Conservation (phyloP, 2,329 filamentous ascomycete genomes). For the Nannizziopsis arthrosporioides region DNA sequence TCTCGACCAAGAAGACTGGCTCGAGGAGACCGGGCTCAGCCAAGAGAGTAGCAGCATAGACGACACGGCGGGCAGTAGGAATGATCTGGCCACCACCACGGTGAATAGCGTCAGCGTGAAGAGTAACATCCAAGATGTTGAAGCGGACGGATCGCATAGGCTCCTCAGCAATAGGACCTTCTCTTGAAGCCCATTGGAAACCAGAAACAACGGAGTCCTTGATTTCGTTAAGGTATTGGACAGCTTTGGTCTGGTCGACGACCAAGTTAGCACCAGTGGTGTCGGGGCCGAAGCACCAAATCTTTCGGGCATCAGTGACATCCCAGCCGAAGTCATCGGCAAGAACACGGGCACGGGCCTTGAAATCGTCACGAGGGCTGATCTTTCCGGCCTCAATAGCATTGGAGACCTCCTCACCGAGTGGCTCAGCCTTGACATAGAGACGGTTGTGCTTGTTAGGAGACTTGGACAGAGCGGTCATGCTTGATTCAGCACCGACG, state of each 20-base stretch:
- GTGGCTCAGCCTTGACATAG: conserved; percentile 84
- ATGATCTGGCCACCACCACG: conserved; percentile 99
- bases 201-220: conserved; percentile 99
- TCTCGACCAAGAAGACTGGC: conserved; percentile 98
- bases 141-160: conserved; percentile 94
- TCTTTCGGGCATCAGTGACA: conserved; percentile 99
- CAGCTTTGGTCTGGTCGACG: conserved; percentile 99
- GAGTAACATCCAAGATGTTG: conserved; percentile 99
- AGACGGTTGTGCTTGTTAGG: conserved; percentile 99
- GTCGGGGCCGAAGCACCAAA: conserved; percentile 99
- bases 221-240: conserved; percentile 99
- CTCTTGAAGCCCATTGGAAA: conserved; percentile 99
- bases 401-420: conserved; percentile 80
- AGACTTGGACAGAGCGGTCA: conserved; percentile 96
- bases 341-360: conserved; percentile 88
- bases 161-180: conserved; percentile 96
- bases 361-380: conserved; percentile 93
- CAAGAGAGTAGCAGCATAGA: conserved; percentile 85
- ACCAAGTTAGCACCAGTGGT: conserved; percentile 96
- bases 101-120: conserved; percentile 98
- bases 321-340: conserved; percentile 98
- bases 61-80: conserved; percentile 90
- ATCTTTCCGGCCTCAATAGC: conserved; percentile 91
- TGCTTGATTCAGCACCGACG: conserved; percentile 70
- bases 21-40: conserved; percentile 86